Percentiles rank a stretch among this genome's conserved stretches.
phyloP scores from a whole-genome alignment of 2,329 filamentous ascomycete species.

The Alternaria brassicae region DNA sequence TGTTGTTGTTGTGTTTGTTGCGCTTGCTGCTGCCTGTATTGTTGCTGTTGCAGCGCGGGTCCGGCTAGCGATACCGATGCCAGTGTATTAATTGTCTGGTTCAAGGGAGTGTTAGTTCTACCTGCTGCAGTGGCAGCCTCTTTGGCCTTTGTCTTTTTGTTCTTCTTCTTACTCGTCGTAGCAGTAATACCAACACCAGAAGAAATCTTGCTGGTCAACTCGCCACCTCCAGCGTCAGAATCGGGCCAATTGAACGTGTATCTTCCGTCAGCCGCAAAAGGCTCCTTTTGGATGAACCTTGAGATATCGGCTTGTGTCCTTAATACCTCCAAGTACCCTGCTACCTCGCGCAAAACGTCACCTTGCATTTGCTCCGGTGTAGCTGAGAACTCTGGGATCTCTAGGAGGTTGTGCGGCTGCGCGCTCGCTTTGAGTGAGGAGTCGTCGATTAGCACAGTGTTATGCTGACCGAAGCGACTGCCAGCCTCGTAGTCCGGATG shows the following conservation, averaged over 20 bases:
- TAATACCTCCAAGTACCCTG: slow-evolving; percentile 61
- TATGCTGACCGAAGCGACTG: slow-evolving; percentile 74
- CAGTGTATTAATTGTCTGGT: slow-evolving; percentile 8
- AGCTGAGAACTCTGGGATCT: slow-evolving; percentile 77
- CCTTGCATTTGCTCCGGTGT: slow-evolving; percentile 50
- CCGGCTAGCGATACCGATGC: slow-evolving; percentile 11
- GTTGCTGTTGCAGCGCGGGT: background rate
- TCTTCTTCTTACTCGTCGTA: slow-evolving; percentile 16
- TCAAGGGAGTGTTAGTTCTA: slow-evolving; percentile 7
- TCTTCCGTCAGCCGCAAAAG: slow-evolving; percentile 36
- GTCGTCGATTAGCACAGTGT: slow-evolving; percentile 92
- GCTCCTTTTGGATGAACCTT: slow-evolving; percentile 60
- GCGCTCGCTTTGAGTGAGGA: slow-evolving; percentile 77
- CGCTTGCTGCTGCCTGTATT: background rate
- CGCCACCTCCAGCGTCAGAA: slow-evolving; percentile 16
- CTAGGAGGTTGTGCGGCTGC: slow-evolving; percentile 83
- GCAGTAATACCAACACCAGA: background rate
- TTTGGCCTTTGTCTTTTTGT: slow-evolving; percentile 16
- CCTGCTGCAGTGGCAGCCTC: background rate
- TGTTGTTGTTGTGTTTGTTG: background rate
- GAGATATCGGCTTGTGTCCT: slow-evolving; percentile 66
- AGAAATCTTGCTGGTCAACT: slow-evolving; percentile 19
- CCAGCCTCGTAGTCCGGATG: slow-evolving; percentile 50
- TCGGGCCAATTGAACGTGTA: slow-evolving; percentile 42
- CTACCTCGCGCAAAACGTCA: slow-evolving; percentile 59